Evolutionary conservation across 2,329 filamentous ascomycete genomes (phyloP), one percentile per base, ranked within the genome.

Genomic region (Phialocephala subalpina): DNA sequence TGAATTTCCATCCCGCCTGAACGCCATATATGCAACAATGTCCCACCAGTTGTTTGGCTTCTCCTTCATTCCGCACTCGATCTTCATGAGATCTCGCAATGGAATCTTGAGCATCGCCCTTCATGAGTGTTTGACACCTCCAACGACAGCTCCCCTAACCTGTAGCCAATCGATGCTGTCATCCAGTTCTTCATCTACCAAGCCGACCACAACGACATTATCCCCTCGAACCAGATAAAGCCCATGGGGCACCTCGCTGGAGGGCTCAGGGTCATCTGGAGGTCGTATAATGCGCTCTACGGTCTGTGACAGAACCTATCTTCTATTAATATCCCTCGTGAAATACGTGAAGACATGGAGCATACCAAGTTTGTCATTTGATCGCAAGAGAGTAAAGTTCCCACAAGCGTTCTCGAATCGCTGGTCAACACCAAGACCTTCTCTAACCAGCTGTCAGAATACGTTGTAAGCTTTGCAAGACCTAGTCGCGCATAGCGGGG

Each of bases 141-240:
- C 93, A 74, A 98, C 91, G 35, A 91, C 88, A 66, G 90, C 88
- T 4, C 95, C 95, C 77, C 92, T 91, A 45, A 99, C 96, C 78
- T 97, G 90, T 22, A 86, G 85, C 96, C 96, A 99, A 81, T 97
- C 90, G 76, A 99, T 98, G 73, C 91, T 94, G 45, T 85, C 86
- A 80, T 99, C 96, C 66, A 98, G 82, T 73, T 92, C 86, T 79
- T 97, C 94, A 78, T 99, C 94, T 36, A 99, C 90, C 64, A 97
- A 83, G 1, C 96, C 96, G 65, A 96, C 92, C 18, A 97, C 85
- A 68, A 94, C 94, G 57, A 99, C 95, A 76, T 97, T 97, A 78
- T 99, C 96, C 60, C 96, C 96, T 67, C 96, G 87, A 64, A 99
- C 92, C 65, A 99, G 86, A 78, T 97, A 98, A 6, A 98, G 81